phyloP scores from a whole-genome alignment of 2,329 filamentous ascomycete species.

The Xylariaceae sp. region DNA sequence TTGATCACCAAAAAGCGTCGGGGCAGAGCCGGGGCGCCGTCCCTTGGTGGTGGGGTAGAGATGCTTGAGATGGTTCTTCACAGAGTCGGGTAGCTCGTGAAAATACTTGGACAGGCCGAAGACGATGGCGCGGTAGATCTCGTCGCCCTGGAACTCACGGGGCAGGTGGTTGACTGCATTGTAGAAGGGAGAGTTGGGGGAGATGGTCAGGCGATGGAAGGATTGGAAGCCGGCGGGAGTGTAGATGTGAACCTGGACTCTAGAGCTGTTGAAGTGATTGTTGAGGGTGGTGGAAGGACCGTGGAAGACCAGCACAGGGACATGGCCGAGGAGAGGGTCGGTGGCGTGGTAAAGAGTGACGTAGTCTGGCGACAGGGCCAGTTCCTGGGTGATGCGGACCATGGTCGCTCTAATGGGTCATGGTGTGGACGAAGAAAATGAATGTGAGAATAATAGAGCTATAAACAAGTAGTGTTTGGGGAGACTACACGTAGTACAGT shows the following conservation, averaged over 20 bases:
- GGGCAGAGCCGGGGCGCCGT: conserved; percentile 59
- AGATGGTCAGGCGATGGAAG: conserved; percentile 87
- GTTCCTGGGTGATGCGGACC: conserved; percentile 76
- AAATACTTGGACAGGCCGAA: conserved; percentile 96
- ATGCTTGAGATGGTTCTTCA: conserved; percentile 67
- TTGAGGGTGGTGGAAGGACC: conserved; percentile 87
- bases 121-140: conserved; percentile 83
- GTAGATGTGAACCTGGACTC: conserved; percentile 92
- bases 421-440: conserved; percentile 29
- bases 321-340: conserved; percentile 76
- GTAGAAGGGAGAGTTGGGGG: conserved; percentile 88
- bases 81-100: conserved; percentile 71
- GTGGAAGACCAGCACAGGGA: conserved; percentile 86
- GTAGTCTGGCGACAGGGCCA: conserved; percentile 74
- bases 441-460: conserved; percentile 15
- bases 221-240: conserved; percentile 84
- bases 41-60: conserved; percentile 50
- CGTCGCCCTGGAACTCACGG: conserved; percentile 91
- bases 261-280: conserved; percentile 80
- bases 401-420: conserved; percentile 55
- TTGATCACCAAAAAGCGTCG: conserved; percentile 78
- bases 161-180: conserved; percentile 84
- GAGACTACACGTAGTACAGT: too few relatives aligned
- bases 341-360: conserved; percentile 85
- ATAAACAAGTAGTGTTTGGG: too few relatives aligned